These are phyloP conservation scores for Harringtonia aguacate DNA, from an alignment of 2,329 filamentous ascomycete species.

Conservation along the genomic window DNA sequence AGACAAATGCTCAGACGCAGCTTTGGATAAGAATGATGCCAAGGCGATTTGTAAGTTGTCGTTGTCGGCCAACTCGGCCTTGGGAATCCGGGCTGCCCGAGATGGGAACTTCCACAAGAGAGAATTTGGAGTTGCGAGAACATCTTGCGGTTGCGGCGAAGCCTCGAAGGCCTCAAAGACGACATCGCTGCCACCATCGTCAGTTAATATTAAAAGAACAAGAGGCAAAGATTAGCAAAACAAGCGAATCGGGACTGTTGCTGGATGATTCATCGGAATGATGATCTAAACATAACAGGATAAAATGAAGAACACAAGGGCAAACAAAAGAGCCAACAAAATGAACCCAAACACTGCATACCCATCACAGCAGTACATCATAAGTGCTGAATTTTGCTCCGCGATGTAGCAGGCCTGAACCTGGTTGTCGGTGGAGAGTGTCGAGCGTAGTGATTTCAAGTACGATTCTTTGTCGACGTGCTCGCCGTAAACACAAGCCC, in stretches of 20 bases:
- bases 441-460: not conserved
- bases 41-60: conserved; percentile 34
- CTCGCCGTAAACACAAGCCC: not conserved
- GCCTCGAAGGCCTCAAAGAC: conserved; percentile 50
- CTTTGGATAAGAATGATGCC: conserved; percentile 42
- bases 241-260: too few relatives aligned
- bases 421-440: not conserved
- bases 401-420: conserved; percentile 4
- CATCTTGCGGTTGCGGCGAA: conserved; percentile 38
- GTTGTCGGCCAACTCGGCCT: conserved; percentile 15
- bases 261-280: too few relatives aligned
- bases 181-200: conserved; percentile 6
- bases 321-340: too few relatives aligned
- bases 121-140: conserved; percentile 38
- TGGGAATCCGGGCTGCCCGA: conserved; percentile 34
- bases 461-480: not conserved
- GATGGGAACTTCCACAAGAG: conserved; percentile 52
- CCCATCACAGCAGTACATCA: conserved; percentile 17
- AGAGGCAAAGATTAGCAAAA: not conserved
- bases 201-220: not conserved
- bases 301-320: not conserved
- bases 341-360: too few relatives aligned
- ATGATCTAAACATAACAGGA: too few relatives aligned
- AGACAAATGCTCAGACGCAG: conserved; percentile 32
- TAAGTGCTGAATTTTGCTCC: conserved; percentile 21